Evolutionary conservation across 495 filamentous ascomycete species (phyloP), one percentile per base, ranked within the genome.

Genomic region (Neurospora tetraspora): DNA sequence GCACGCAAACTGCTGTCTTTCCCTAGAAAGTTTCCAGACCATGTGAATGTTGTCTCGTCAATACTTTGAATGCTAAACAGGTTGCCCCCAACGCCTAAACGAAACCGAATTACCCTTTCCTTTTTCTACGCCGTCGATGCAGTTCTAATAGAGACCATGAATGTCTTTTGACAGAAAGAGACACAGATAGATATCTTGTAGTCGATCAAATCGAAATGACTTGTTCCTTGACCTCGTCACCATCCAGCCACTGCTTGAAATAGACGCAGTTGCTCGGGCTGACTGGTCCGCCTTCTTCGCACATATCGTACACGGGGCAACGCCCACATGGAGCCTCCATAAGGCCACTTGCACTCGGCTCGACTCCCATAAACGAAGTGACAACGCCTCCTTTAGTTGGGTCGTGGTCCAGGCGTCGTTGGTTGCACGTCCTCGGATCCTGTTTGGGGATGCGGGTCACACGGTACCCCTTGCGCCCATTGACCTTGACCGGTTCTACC

Each of bases 231-330:
- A 18, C 53, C 53, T 65, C 53, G 53, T 65, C 53, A 9, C 78
- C 27, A 10, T 83, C 82, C 23, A 97, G 81, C 95, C 95, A 98
- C 5, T 90, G 87, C 71, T 90, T 85, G 77, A 96, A 98, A 77
- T 98, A 99, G 53, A 93, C 91, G 80, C 96, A 99, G 69, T 88
- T 97, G 71, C 90, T 91, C 2, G 96, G 93, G 78, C 90, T 96
- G 40, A 98, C 93, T 10, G 92, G 91, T 2, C 94, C 94, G 7
- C 91, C 94, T 71, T 96, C 92, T 68, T 91, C 91, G 81, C 96
- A 99, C 23, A 97, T 84, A 45, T 91, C 89, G 82, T 97, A 96
- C n/a, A 98, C 96, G 0, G 96, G 96, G 79, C 96, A 99, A 73
- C 88, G 85, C 18, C 94, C 95, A 84, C 96, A 99, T 9, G 96